A percentile compares a stretch with the other conserved stretches of the same genome.
Evolutionary conservation across 345 rosid species (phyloP).

Genomic region (Bruguiera sexangula): DNA sequence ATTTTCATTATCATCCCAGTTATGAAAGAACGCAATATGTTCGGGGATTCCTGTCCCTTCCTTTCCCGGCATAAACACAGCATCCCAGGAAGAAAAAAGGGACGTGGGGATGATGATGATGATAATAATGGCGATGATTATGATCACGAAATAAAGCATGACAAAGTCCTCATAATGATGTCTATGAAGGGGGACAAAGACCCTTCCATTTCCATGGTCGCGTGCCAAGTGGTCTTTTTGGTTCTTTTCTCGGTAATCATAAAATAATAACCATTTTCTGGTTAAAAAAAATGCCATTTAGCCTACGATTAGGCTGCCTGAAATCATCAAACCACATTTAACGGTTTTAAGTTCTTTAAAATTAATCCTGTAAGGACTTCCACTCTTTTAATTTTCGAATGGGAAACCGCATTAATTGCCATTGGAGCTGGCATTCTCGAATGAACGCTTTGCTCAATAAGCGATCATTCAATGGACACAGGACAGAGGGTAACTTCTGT

Average conservation of each 20-base stretch:
- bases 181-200: conserved; percentile 24
- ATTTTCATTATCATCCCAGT: conserved; percentile 6
- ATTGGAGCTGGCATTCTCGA: no score
- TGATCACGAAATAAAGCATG: conserved; percentile 32
- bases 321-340: background rate
- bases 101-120: conserved; percentile 7
- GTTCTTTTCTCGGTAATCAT: conserved; percentile 15
- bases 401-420: background rate
- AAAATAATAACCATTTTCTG: background rate
- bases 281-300: background rate
- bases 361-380: no score
- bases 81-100: conserved; percentile 39
- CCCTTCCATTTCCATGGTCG: conserved; percentile 29
- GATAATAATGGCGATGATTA: conserved; percentile 26
- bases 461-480: background rate
- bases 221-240: conserved; percentile 3
- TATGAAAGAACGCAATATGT: conserved; percentile 9
- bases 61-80: conserved; percentile 30
- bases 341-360: background rate
- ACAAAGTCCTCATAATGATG: conserved; percentile 31
- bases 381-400: background rate
- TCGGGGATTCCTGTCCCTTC: conserved; percentile 26
- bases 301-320: conserved; percentile 7
- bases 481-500: no score
- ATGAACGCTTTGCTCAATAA: no score